Evolutionary conservation across 2,329 filamentous ascomycete species (phyloP).

Genomic region (Exophiala xenobiotica): DNA sequence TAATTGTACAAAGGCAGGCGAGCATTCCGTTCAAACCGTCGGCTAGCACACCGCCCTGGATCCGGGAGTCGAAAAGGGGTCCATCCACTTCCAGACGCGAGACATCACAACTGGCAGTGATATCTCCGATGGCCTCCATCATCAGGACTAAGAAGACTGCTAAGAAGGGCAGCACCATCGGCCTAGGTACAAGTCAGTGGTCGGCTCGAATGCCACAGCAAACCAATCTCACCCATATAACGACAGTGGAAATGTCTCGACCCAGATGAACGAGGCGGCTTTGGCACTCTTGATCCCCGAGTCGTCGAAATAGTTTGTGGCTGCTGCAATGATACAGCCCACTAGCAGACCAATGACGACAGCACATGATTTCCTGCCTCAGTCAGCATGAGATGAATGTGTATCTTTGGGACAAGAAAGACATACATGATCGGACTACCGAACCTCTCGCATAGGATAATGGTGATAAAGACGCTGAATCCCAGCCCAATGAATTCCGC

Average conservation of each 20-base stretch:
- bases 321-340: conserved; percentile 66
- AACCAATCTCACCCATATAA: conserved; percentile 51
- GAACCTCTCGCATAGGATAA: conserved; percentile 66
- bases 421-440: conserved; percentile 62
- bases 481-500: conserved; percentile 66
- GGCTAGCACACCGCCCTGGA: conserved; percentile 66
- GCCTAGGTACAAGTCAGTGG: conserved; percentile 31
- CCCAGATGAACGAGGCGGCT: conserved; percentile 66
- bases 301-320: conserved; percentile 63
- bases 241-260: conserved; percentile 63
- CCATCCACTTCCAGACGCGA: conserved; percentile 64
- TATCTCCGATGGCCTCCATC: conserved; percentile 67
- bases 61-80: conserved; percentile 62
- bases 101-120: conserved; percentile 67
- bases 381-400: background rate
- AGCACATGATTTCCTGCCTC: conserved; percentile 53
- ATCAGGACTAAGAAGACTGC: conserved; percentile 60
- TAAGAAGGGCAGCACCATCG: conserved; percentile 63
- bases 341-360: conserved; percentile 64
- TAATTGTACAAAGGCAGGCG: conserved; percentile 63
- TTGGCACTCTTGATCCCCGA: conserved; percentile 60
- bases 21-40: conserved; percentile 64
- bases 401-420: background rate
- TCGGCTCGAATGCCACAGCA: background rate
- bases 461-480: conserved; percentile 65